Percentiles rank a stretch among this genome's conserved stretches.
These are phyloP conservation scores for Pachyrhizus erosus DNA, from an alignment of 306 rosid genomes.

Conservation along the genomic window DNA sequence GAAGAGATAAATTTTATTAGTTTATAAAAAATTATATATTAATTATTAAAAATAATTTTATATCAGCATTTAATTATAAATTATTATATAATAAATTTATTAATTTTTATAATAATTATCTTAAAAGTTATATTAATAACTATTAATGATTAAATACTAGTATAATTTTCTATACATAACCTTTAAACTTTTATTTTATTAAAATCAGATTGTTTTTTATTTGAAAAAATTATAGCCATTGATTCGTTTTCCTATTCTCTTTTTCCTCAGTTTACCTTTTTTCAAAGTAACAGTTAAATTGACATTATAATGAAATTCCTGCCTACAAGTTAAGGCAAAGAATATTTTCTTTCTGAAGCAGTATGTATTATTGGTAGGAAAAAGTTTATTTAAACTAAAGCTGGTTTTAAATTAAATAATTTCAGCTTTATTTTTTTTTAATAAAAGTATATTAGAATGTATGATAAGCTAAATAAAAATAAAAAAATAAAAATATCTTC, in stretches of 20 bases:
- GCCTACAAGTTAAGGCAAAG: background rate
- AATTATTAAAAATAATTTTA: too few relatives aligned
- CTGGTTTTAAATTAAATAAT: too few relatives aligned
- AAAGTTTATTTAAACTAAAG: background rate
- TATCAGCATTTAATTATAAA: too few relatives aligned
- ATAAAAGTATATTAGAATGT: background rate
- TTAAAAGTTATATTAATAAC: too few relatives aligned
- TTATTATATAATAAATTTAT: too few relatives aligned
- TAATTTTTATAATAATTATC: too few relatives aligned
- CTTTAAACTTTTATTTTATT: too few relatives aligned
- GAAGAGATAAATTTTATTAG: background rate
- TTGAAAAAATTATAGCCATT: background rate
- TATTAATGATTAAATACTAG: too few relatives aligned
- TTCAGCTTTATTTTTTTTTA: background rate
- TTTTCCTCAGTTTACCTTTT: background rate
- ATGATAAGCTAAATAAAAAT: background rate
- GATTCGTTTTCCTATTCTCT: background rate
- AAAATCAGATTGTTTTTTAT: background rate
- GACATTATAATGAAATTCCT: background rate
- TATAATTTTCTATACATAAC: too few relatives aligned
- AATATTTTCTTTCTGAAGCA: background rate
- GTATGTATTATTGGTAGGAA: background rate
- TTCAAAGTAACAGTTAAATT: background rate
- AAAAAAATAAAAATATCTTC: background rate
- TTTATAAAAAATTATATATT: background rate